Base-by-base conservation (phyloP, 1,284 basidiomycete species). In the Puccinia horiana region DNA sequence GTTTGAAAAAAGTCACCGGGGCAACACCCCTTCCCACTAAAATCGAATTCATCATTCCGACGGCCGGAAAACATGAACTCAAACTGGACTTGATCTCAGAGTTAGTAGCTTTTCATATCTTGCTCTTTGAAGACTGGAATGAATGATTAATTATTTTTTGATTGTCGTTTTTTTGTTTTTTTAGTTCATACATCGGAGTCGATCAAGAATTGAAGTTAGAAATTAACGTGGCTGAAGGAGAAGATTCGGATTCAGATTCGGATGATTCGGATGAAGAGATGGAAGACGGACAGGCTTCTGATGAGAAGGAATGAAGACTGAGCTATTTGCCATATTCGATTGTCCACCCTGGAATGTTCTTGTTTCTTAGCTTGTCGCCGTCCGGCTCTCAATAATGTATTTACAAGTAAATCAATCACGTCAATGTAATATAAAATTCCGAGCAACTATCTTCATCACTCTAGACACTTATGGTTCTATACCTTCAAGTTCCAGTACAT, bases 1-100 rank as follows among this genome's bases (percentile, higher is more conserved):
- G 94, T 75, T 98, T 99, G 90, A 98, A 98, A 89, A 93, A 93
- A 83, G 93, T 98, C 32, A 98, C 96, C 0, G 91, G 98, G 84
- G 92, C 90, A 85, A 92, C 91, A 85, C 92, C 89, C 83, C 89
- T 97, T 18, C 88, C 89, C 32, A 92, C 94, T 82, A 94, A 94
- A 86, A 91, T 99, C 54, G 95, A 98, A 87, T 94, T 98, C 85
- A 93, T 91, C 6, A 82, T 67, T 8, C 79, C 67, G 56, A 61
- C 26, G 37, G 56, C 75, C 63, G 69, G 72, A 5, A 70, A 56
- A 49, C 63, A 78, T 29, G 75, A 73, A 72, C 69, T 81, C n/a
- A 78, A 70, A 49, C 70, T 82, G 23, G 83, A 83, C 44, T 49
- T 70, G 40, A 73, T 76, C 29, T 81, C 73, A 42, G 67, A 76